Percentiles rank a stretch among this genome's conserved stretches.
Evolutionary conservation across 1,139 yeast species (phyloP).

Genomic region (Suhomyces ambrosiae): DNA sequence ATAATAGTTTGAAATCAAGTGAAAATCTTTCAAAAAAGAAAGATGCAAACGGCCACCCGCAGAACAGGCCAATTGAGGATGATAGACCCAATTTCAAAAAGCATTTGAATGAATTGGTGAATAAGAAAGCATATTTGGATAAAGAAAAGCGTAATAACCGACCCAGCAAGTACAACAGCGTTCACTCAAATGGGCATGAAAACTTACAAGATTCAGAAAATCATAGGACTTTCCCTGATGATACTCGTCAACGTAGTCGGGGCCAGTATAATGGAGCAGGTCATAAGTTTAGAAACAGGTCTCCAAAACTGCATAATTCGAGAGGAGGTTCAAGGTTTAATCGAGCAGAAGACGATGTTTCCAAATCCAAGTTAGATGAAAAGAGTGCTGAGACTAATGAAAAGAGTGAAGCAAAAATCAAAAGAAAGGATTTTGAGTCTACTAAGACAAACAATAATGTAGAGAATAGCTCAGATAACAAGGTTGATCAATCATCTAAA

Average conservation of each 20-base stretch:
- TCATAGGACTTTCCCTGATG: not conserved
- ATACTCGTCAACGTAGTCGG: slow-evolving; percentile 6
- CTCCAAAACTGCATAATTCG: slow-evolving; percentile 3
- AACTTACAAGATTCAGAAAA: not conserved
- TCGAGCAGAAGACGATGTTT: slow-evolving; percentile 1
- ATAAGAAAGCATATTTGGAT: slow-evolving; percentile 15
- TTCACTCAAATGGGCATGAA: not conserved
- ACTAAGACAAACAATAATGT: not conserved
- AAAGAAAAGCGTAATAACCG: slow-evolving; percentile 12
- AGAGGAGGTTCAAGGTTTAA: not conserved
- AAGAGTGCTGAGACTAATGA: not conserved
- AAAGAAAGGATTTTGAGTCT: slow-evolving; percentile 1
- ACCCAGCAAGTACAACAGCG: slow-evolving; percentile 1
- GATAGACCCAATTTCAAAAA: slow-evolving; percentile 39
- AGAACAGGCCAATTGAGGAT: slow-evolving; percentile 12
- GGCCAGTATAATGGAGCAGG: slow-evolving; percentile 2
- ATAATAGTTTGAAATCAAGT: slow-evolving; percentile 2
- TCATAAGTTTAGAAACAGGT: slow-evolving; percentile 2
- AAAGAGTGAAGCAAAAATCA: slow-evolving; percentile 1
- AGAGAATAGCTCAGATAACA: not conserved
- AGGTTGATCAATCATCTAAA: too few relatives aligned
- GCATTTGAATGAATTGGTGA: slow-evolving; percentile 33
- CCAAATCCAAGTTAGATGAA: not conserved
- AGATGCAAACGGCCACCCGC: not conserved
- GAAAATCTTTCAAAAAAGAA: too few relatives aligned